A percentile compares a stretch with the other conserved stretches of the same genome.
Evolutionary conservation across 495 filamentous ascomycete species (phyloP).

Genomic region (Thermothielavioides terrestris): DNA sequence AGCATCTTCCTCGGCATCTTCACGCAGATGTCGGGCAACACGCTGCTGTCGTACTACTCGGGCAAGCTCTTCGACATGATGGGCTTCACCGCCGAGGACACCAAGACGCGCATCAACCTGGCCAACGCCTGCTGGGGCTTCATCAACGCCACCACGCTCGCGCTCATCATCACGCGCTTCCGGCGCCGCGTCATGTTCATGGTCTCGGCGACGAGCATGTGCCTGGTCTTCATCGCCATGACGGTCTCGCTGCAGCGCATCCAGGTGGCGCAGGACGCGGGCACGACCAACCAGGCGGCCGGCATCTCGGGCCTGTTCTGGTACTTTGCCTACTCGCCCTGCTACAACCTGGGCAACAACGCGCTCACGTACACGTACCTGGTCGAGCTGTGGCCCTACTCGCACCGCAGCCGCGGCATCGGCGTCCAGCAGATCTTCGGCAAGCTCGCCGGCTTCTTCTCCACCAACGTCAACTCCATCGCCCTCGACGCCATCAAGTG

Average conservation of each 20-base stretch:
- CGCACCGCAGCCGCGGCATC: slow-evolving; percentile 48
- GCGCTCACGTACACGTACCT: slow-evolving; percentile 49
- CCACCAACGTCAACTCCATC: slow-evolving; percentile 54
- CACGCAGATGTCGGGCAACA: slow-evolving; percentile 56
- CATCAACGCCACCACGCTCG: slow-evolving; percentile 42
- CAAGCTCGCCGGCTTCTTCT: slow-evolving; percentile 47
- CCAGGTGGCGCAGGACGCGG: slow-evolving; percentile 31
- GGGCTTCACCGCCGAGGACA: slow-evolving; percentile 41
- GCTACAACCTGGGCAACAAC: slow-evolving; percentile 61
- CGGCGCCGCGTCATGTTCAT: slow-evolving; percentile 50
- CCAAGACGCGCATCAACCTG: slow-evolving; percentile 47
- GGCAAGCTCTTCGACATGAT: slow-evolving; percentile 42
- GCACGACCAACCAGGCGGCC: slow-evolving; percentile 28
- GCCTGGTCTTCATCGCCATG: slow-evolving; percentile 49
- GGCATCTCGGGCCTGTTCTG: slow-evolving; percentile 47
- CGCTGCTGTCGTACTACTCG: slow-evolving; percentile 37
- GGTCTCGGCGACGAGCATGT: slow-evolving; percentile 28
- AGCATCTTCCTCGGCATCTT: slow-evolving; percentile 52
- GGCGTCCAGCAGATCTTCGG: slow-evolving; percentile 53
- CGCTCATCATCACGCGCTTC: slow-evolving; percentile 45
- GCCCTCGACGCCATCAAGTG: slow-evolving; percentile 46
- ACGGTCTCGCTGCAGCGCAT: slow-evolving; percentile 51
- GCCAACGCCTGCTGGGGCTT: slow-evolving; percentile 51
- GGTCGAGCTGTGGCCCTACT: slow-evolving; percentile 45
- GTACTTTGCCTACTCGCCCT: slow-evolving; percentile 54